phyloP scores from a whole-genome alignment of 2,329 filamentous ascomycete species.

The Claviceps sp. region DNA sequence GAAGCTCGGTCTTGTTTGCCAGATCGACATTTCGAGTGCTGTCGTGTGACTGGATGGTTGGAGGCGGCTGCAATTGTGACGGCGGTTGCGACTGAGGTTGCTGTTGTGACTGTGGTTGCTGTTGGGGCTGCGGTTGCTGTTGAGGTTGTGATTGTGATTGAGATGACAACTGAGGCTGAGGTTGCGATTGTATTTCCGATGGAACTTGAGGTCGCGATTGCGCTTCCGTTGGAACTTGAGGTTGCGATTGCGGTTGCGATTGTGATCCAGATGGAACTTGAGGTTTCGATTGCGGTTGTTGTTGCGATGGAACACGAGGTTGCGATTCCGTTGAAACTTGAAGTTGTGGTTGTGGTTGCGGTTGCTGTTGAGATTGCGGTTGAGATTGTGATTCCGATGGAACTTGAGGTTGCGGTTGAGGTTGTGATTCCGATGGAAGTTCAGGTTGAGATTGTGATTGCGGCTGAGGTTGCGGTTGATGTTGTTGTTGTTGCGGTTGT shows the following conservation, averaged over 20 bases:
- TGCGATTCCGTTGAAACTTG: too few relatives aligned
- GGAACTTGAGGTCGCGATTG: neutral
- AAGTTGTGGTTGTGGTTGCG: too few relatives aligned
- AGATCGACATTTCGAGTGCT: slow-evolving; percentile 12
- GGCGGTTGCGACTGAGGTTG: neutral
- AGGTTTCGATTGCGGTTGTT: too few relatives aligned
- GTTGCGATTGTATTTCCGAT: neutral
- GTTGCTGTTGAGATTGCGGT: neutral
- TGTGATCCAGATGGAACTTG: too few relatives aligned
- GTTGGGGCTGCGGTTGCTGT: neutral
- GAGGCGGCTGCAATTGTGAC: slow-evolving; percentile 3
- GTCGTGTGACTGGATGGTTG: slow-evolving; percentile 9
- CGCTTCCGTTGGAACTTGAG: too few relatives aligned
- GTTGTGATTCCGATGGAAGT: too few relatives aligned
- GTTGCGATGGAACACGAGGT: too few relatives aligned
- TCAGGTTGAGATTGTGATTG: too few relatives aligned
- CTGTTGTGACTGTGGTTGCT: neutral
- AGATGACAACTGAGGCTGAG: neutral
- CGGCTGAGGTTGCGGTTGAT: too few relatives aligned
- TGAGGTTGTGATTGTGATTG: neutral
- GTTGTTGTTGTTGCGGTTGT: neutral
- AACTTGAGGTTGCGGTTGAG: too few relatives aligned
- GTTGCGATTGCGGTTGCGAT: too few relatives aligned
- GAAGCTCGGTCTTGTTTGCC: slow-evolving; percentile 12
- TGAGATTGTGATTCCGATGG: too few relatives aligned